Base-by-base conservation (phyloP, 768 basidiomycete species). In the Termitomyces sp. region DNA sequence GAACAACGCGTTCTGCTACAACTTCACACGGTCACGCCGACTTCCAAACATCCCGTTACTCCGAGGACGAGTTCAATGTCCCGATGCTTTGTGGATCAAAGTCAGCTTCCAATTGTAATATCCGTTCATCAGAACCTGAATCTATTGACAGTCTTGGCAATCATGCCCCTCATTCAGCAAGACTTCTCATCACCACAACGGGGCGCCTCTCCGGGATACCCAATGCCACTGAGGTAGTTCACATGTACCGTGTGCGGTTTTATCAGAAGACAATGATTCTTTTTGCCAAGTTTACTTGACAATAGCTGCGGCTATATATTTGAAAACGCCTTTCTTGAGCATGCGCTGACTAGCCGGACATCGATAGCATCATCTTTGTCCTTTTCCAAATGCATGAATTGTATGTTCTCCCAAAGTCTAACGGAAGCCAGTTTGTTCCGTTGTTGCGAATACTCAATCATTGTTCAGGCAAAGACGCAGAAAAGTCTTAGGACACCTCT, bases 1-100 rank as follows among this genome's bases (percentile, higher is more conserved):
- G 59, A 62, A 60, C 59, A 65, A 60, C 65, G 62, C 66, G 66
- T 62, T 60, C 58, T 48, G 57, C 56, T 46, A 60, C 57, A 66
- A 60, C 46, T 63, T 65, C 62, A 41, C 66, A 67, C 66, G 61
- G 61, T 67, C 66, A 67, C 66, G 61, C 45, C 38, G 6, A n/a
- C 33, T 23, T 33, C 28, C 37, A 41, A 50, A 53, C 50, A 37
- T 23, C 38, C 38, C 0, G 30, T 48, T 41, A 35, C 21, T 31
- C 53, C 54, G 49, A 50, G 37, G 37, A 2, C 9, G 5, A 31
- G 6, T 26, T 35, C 23, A 14, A 35, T 9, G 31, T 14, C 21
- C 17, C n/a, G 38, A 35, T 37, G 23, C 43, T 45, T 44, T 15
- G 8, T 28, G 28, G 15, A 45, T 45, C 23, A 45, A 14, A 23